Base-by-base conservation (phyloP, 805 yeast species). In the Kodamaea jinghongensis region DNA sequence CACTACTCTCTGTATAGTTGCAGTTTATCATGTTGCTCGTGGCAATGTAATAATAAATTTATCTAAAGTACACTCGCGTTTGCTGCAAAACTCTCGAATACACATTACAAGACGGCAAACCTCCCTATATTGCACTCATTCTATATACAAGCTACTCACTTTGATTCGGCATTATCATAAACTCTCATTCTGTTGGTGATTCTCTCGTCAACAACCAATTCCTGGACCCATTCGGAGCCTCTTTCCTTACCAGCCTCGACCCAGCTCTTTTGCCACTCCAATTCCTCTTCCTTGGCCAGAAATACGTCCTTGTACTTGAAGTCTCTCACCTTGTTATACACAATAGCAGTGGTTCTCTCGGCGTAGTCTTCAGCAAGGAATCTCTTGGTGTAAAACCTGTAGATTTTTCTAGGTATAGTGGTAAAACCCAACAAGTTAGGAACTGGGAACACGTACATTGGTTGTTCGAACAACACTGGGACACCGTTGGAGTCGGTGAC, bases 211-310 rank as follows among this genome's bases (percentile, higher is more conserved):
- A 77, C 77, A 6, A 56, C 67, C 34, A 90, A 65, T 17, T 83
- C 90, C 54, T 80, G 79, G 40, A 83, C 79, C 99, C 99, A 91
- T 58, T 91, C 97, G 47, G 95, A 83, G 29, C 76, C 66, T 48
- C 79, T 83, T 38, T 78, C 84, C 34, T 61, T 57, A n/a, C 96
- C 96, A 43, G 72, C 74, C 48, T 79, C 73, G 25, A 86, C 84
- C 96, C 97, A 91, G 42, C 75, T 73, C 39, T 67, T 61, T 10
- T 96, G 96, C 97, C 97, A 91, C 48, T 86, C 91, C 4, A 60
- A 53, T 56, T 90, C 96, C 58, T 89, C 96, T 30, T 69, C 78
- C 13, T 57, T 54, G 11, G 75, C 76, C 43, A 65, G 58, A 17
- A 58, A 53, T 38, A 65, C 52, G 40, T 76, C 81, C 33, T 68